Base-by-base conservation (phyloP, 352 stramenopile genomes). In the Phytopythium kandeliae region DNA sequence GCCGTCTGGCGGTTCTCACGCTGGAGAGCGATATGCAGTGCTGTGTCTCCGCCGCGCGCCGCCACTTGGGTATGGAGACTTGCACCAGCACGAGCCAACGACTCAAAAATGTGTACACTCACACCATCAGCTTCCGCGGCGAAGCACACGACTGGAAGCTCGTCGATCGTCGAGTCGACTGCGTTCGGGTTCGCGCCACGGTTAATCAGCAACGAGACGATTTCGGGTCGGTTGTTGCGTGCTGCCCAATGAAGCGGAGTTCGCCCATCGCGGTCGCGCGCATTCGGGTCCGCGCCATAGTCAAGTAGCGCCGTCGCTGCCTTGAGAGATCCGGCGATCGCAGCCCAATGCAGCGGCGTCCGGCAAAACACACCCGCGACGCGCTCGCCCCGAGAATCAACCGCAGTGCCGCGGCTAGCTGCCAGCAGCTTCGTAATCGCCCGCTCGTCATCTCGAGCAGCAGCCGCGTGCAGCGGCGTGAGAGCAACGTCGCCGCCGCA, bases 221-320 rank as follows among this genome's bases (percentile, higher is more conserved):
- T 69, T 0, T 71, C 57, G 0, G 63, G 34, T 33, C 86, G 74
- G 49, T 88, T 81, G 57, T 88, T 85, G 28, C 74, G 65, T 3
- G 83, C 80, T 1, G 83, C 83, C 80, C 80, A 93, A 54, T 92
- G 81, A 40, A 92, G 63, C 0, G 78, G 78, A 16, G 81, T 88
- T 1, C 81, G 72, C 0, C 78, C 78, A 40, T 85, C 64, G 6
- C 69, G 62, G 48, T 89, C 78, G 30, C 64, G 63, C 1, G 75
- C 74, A 25, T 90, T 86, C 2, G 74, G 62, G 40, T 89, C 50
- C 0, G 76, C 78, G 2, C 75, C 65, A 30, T 68, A 58, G 0
- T 60, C 51, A 4, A 92, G 58, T 30, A 92, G 48, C 4, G 74
- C 12, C 13, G 41, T 58, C 4, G 71, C 69, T 0, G 67, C 65